A percentile compares a stretch with the other conserved stretches of the same genome.
These are phyloP conservation scores for Mrakiaceae sp. DNA, from an alignment of 1,284 basidiomycete species.

Conservation along the genomic window DNA sequence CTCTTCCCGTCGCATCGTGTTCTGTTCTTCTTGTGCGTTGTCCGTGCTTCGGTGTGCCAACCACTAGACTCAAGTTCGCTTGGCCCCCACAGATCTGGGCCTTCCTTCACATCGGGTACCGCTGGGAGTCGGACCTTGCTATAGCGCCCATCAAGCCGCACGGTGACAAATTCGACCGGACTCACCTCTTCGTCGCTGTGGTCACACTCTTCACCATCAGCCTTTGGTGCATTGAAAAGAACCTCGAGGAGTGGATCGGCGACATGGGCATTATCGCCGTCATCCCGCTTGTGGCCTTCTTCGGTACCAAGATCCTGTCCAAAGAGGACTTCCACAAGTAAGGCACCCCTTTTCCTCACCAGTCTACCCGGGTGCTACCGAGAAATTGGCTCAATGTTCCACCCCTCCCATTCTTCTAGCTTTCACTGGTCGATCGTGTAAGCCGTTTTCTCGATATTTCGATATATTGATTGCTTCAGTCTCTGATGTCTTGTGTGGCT, in stretches of 20 bases:
- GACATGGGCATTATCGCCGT: slow-evolving; percentile 98
- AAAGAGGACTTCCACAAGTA: slow-evolving; percentile 89
- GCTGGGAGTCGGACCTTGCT: slow-evolving; percentile 67
- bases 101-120: slow-evolving; percentile 74
- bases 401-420: slow-evolving; percentile 47
- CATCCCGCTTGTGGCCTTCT: slow-evolving; percentile 86
- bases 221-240: slow-evolving; percentile 83
- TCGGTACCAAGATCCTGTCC: slow-evolving; percentile 83
- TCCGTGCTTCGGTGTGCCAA: background rate
- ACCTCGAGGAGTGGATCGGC: slow-evolving; percentile 66
- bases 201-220: slow-evolving; percentile 79
- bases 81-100: slow-evolving; percentile 56
- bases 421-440: slow-evolving; percentile 84
- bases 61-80: background rate
- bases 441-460: slow-evolving; percentile 8
- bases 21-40: slow-evolving; percentile 52
- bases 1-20: slow-evolving; percentile 75
- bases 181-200: slow-evolving; percentile 82
- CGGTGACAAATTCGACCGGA: slow-evolving; percentile 63
- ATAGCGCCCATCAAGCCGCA: slow-evolving; percentile 73
- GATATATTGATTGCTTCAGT: slow-evolving; percentile 1
- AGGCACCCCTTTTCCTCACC: background rate
- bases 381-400: background rate
- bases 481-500: slow-evolving; percentile 17
- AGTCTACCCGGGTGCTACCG: background rate